phyloP scores from a whole-genome alignment of 768 basidiomycete species.

The Phylloporus sp. region DNA sequence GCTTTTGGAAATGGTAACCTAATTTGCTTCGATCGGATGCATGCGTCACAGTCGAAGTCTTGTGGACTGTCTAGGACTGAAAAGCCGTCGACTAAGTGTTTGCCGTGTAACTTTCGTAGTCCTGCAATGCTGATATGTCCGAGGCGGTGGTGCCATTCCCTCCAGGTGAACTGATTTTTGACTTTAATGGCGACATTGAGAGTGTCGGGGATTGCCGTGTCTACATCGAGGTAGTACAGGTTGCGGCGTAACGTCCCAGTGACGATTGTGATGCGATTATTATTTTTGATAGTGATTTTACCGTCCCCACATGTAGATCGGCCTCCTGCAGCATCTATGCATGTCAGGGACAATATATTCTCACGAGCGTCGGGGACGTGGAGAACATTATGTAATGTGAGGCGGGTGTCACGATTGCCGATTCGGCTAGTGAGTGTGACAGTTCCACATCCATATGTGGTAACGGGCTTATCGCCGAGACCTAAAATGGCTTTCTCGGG shows the following conservation, averaged over 20 bases:
- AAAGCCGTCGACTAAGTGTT: neutral
- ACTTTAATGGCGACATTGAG: neutral
- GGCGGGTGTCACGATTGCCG: neutral
- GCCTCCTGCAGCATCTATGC: neutral
- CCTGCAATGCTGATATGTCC: neutral
- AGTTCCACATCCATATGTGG: neutral
- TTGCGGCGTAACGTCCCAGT: neutral
- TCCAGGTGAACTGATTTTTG: neutral
- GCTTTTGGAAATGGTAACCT: neutral
- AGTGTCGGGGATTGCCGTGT: too few relatives aligned
- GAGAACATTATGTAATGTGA: neutral
- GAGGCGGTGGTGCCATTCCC: neutral
- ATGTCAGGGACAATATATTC: slow-evolving; percentile 1
- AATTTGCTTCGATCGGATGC: neutral
- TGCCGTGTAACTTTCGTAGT: neutral
- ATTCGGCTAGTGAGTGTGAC: neutral
- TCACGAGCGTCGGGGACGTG: neutral
- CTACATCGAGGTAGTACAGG: neutral
- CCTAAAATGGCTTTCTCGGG: neutral
- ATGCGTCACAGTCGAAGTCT: neutral
- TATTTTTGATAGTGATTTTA: neutral
- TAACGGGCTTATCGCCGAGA: neutral
- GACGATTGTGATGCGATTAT: neutral
- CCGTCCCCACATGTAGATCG: neutral
- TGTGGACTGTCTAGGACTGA: neutral